Percentiles rank a stretch among this genome's conserved stretches.
Conservation (phyloP, 1,284 basidiomycete genomes). For the Clitocybe nebularis region DNA sequence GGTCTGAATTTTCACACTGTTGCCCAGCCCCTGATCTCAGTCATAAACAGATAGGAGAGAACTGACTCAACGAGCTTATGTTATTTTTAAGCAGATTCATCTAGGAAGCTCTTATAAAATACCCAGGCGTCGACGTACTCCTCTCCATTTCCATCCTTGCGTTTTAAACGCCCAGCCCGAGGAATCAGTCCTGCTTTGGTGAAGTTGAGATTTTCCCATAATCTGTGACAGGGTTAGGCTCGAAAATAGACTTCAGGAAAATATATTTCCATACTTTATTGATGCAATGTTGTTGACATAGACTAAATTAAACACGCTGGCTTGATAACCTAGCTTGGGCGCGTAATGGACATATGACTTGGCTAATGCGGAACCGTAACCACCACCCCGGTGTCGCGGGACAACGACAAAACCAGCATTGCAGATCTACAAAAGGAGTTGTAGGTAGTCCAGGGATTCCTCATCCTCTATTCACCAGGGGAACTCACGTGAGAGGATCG, state of each 20-base stretch:
- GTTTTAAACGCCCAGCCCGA: constrained; percentile 74
- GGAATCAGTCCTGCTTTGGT: constrained; percentile 82
- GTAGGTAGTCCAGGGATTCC: too few species aligned
- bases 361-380: constrained; percentile 74
- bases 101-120: constrained; percentile 74
- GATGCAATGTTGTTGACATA: constrained; percentile 80
- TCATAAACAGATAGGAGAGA: too few species aligned
- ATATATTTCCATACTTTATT: constrained; percentile 43
- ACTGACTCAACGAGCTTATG: too few species aligned
- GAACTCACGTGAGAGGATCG: constrained; percentile 84
- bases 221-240: constrained; percentile 31
- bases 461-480: not conserved
- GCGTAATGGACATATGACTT: constrained; percentile 82
- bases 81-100: constrained; percentile 11
- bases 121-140: constrained; percentile 89
- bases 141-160: constrained; percentile 64
- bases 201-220: constrained; percentile 90
- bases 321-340: constrained; percentile 77
- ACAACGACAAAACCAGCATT: constrained; percentile 90
- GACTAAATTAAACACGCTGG: constrained; percentile 92
- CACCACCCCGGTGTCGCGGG: constrained; percentile 58
- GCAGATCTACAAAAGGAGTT: constrained; percentile 60
- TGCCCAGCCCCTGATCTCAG: too few species aligned
- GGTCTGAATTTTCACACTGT: too few species aligned
- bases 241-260: constrained; percentile 2